Conservation (phyloP, 768 basidiomycete genomes). For the Gloeopeniophorella convolvens region DNA sequence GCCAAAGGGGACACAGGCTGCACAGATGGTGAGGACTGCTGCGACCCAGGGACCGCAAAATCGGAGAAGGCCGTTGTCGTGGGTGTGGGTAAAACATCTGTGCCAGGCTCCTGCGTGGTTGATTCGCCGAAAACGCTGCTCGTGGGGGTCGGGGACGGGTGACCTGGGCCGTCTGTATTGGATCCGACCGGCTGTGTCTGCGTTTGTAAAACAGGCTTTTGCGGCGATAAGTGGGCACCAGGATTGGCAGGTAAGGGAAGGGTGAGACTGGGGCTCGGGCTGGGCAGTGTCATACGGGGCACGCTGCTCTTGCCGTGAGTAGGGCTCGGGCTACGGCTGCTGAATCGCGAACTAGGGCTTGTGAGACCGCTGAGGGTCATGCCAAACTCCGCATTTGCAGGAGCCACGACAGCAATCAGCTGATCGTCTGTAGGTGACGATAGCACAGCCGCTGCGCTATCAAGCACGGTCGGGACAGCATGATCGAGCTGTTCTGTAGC, state of each 20-base stretch:
- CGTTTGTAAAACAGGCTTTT: constrained; percentile 6
- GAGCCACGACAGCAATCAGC: constrained; percentile 57
- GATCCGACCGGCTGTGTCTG: constrained; percentile 1
- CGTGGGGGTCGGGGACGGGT: constrained; percentile 25
- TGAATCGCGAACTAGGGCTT: constrained; percentile 56
- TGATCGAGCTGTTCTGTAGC: constrained; percentile 69
- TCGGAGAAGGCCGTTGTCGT: constrained; percentile 22
- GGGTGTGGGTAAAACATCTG: constrained; percentile 21
- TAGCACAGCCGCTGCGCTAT: constrained; percentile 74
- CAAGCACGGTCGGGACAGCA: constrained; percentile 79
- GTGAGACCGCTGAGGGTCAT: constrained; percentile 51
- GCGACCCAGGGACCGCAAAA: constrained; percentile 20
- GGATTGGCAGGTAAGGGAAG: constrained; percentile 15
- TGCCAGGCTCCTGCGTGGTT: constrained; percentile 25
- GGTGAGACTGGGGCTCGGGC: constrained; percentile 19
- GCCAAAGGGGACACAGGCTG: constrained; percentile 24
- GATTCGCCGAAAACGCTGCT: constrained; percentile 26
- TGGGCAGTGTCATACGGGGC: constrained; percentile 19
- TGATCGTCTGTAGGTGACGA: constrained; percentile 38
- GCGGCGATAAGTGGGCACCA: not conserved
- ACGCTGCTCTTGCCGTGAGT: constrained; percentile 30
- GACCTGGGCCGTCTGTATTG: not conserved
- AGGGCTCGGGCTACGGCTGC: constrained; percentile 65
- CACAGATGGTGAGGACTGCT: constrained; percentile 21
- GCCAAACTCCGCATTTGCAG: constrained; percentile 32